A percentile compares a stretch with the other conserved stretches of the same genome.
Evolutionary conservation across 2,329 filamentous ascomycete species (phyloP).

Genomic region (Thielaviopsis musarum): DNA sequence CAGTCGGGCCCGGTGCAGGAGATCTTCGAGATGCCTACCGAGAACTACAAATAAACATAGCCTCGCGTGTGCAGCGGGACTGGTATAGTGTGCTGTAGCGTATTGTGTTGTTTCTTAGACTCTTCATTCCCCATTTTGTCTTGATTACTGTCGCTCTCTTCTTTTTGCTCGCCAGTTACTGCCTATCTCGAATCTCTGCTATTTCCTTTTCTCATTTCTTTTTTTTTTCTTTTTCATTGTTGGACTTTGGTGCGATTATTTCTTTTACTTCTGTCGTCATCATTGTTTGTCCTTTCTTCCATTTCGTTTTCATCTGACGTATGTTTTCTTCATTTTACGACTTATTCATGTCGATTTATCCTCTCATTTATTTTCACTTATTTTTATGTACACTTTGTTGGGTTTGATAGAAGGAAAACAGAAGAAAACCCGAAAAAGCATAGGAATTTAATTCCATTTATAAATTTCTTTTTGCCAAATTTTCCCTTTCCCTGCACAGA

Average conservation of each 20-base stretch:
- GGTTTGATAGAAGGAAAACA: background rate
- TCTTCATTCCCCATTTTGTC: background rate
- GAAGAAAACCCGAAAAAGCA: background rate
- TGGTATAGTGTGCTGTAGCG: background rate
- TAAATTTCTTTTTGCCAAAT: background rate
- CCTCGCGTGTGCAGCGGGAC: background rate
- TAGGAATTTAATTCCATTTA: too few relatives aligned
- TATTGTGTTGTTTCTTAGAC: background rate
- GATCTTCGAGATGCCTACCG: constrained; percentile 27
- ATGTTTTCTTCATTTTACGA: background rate
- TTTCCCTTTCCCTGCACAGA: background rate
- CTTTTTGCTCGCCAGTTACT: background rate
- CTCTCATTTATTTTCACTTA: background rate
- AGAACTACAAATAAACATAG: constrained; percentile 18
- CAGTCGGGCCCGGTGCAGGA: constrained; percentile 18
- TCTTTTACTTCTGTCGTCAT: background rate
- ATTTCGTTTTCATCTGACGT: background rate
- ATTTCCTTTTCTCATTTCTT: background rate
- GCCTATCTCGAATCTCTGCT: background rate
- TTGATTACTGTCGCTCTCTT: background rate
- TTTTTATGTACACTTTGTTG: too few relatives aligned
- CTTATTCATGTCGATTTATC: background rate
- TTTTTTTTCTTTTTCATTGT: background rate
- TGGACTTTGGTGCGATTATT: background rate
- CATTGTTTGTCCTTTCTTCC: background rate